These are phyloP conservation scores for Aspergillus mulundensis DNA, from an alignment of 495 filamentous ascomycete species.

Conservation along the genomic window DNA sequence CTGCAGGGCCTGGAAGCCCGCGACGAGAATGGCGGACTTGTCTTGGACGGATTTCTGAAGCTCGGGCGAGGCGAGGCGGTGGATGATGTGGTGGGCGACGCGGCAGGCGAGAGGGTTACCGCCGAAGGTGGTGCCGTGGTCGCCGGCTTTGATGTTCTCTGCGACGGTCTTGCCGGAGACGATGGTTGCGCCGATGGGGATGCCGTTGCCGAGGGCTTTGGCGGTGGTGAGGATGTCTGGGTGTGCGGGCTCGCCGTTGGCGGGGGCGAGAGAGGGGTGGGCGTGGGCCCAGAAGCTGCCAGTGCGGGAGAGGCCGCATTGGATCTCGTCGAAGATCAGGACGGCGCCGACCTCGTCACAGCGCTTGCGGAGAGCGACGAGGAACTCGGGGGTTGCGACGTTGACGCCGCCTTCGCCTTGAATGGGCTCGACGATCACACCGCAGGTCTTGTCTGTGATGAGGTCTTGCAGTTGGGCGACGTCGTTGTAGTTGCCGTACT, in stretches of 20 bases:
- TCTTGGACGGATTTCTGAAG: conserved; percentile 60
- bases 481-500: conserved; percentile 83
- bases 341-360: conserved; percentile 87
- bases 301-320: conserved; percentile 85
- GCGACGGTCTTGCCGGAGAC: conserved; percentile 68
- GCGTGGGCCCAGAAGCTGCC: conserved; percentile 86
- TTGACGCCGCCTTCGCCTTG: conserved; percentile 95
- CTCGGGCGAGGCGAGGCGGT: conserved; percentile 59
- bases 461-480: conserved; percentile 61
- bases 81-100: conserved; percentile 77
- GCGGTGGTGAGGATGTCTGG: conserved; percentile 92
- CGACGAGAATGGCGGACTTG: conserved; percentile 62
- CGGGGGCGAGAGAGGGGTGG: conserved; percentile 50
- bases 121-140: conserved; percentile 96
- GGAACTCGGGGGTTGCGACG: conserved; percentile 75
- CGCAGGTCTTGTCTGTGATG: conserved; percentile 80
- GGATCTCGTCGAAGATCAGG: conserved; percentile 93
- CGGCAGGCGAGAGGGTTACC: conserved; percentile 88
- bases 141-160: conserved; percentile 81
- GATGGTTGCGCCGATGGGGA: conserved; percentile 89
- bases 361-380: conserved; percentile 68
- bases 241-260: conserved; percentile 61
- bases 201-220: conserved; percentile 94
- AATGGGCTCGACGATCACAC: conserved; percentile 96
- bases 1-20: conserved; percentile 59